Conservation (phyloP, 768 basidiomycete genomes). For the Leccinum variicolor region DNA sequence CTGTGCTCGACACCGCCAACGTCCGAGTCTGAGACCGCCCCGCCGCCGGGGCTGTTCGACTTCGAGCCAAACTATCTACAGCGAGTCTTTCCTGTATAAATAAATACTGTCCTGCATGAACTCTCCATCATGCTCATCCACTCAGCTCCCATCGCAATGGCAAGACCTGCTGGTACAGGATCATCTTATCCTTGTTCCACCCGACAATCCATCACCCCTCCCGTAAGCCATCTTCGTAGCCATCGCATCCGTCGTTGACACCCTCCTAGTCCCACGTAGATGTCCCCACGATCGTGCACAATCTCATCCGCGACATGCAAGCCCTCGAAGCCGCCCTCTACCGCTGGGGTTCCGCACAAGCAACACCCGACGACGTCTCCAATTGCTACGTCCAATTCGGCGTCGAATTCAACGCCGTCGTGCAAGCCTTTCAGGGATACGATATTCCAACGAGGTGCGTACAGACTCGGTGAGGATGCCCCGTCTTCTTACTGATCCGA, state of each 20-base stretch:
- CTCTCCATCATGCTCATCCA: background rate
- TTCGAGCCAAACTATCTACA: background rate
- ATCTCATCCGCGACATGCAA: conserved; percentile 78
- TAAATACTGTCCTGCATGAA: background rate
- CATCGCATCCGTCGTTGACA: background rate
- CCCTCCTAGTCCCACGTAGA: conserved; percentile 29
- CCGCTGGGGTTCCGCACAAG: conserved; percentile 61
- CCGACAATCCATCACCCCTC: background rate
- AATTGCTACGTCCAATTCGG: conserved; percentile 88
- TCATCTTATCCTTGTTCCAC: background rate
- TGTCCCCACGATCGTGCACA: conserved; percentile 58
- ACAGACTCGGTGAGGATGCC: conserved; percentile 4
- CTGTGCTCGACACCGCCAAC: background rate
- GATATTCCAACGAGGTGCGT: conserved; percentile 76
- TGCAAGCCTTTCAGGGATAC: conserved; percentile 69
- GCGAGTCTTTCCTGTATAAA: background rate
- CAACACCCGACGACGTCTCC: conserved; percentile 72
- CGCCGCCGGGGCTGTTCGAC: conserved; percentile 1
- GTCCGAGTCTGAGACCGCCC: background rate
- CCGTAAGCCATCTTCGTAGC: background rate
- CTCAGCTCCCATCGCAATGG: background rate
- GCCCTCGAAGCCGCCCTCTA: conserved; percentile 70
- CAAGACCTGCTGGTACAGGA: conserved; percentile 13
- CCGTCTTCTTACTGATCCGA: background rate
- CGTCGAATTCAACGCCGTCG: conserved; percentile 81